Percentiles rank a stretch among this genome's conserved stretches.
These are phyloP conservation scores for Aspergillus pseudotamarii DNA, from an alignment of 2,329 filamentous ascomycete species.

Conservation along the genomic window DNA sequence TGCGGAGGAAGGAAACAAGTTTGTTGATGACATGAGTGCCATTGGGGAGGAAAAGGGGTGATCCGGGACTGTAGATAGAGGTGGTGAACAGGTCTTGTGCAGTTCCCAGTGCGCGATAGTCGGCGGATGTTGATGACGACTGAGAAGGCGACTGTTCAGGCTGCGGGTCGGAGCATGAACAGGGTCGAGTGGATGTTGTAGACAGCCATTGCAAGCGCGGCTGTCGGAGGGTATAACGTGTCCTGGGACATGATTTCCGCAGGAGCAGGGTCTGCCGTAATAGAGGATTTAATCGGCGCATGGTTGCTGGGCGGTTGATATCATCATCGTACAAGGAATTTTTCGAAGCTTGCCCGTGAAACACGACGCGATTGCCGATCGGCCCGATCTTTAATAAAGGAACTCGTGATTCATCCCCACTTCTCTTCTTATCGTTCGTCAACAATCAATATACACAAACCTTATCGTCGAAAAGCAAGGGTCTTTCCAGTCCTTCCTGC, in stretches of 20 bases:
- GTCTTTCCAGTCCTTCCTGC: not conserved
- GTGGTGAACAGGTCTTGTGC: slow-evolving; percentile 76
- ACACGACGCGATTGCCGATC: slow-evolving; percentile 12
- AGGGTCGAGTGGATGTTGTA: slow-evolving; percentile 24
- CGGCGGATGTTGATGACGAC: slow-evolving; percentile 43
- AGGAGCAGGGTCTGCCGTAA: slow-evolving; percentile 11
- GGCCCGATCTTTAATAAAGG: slow-evolving; percentile 16
- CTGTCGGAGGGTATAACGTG: not conserved
- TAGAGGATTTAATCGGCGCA: slow-evolving; percentile 23
- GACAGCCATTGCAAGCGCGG: slow-evolving; percentile 26
- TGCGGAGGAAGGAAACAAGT: slow-evolving; percentile 76
- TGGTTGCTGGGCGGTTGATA: slow-evolving; percentile 9
- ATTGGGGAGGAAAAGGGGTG: slow-evolving; percentile 80
- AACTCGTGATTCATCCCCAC: slow-evolving; percentile 23
- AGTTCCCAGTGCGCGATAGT: slow-evolving; percentile 55
- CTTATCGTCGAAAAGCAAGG: not conserved
- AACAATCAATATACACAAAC: slow-evolving; percentile 11
- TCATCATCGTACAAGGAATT: not conserved
- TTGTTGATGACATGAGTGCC: slow-evolving; percentile 83
- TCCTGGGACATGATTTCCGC: not conserved
- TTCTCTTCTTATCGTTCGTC: slow-evolving; percentile 9
- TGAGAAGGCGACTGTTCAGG: slow-evolving; percentile 20
- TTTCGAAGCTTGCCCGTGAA: slow-evolving; percentile 16
- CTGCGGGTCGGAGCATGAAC: slow-evolving; percentile 33
- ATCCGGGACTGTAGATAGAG: slow-evolving; percentile 79